These are phyloP conservation scores for Apophysomyces variabilis DNA, from an alignment of 371 early-diverging fungal genomes.

Conservation along the genomic window DNA sequence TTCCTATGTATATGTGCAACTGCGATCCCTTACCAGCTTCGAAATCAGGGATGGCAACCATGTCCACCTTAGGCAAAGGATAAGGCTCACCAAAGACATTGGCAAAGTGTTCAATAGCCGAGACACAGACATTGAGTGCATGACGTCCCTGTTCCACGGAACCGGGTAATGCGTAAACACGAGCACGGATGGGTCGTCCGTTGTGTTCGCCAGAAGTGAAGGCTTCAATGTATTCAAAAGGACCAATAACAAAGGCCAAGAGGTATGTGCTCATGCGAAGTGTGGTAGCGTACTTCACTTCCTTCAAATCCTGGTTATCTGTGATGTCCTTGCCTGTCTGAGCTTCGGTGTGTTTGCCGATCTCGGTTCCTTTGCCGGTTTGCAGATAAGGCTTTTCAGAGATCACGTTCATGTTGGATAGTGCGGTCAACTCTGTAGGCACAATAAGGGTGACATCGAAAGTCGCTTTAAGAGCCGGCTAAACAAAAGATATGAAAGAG, in stretches of 20 bases:
- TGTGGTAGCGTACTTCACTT: slow-evolving; percentile 80
- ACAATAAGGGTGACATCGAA: slow-evolving; percentile 86
- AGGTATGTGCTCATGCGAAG: slow-evolving; percentile 91
- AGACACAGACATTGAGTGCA: slow-evolving; percentile 74
- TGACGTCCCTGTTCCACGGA: slow-evolving; percentile 75
- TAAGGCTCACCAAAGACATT: slow-evolving; percentile 86
- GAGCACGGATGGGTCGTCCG: slow-evolving; percentile 64
- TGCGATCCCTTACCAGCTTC: slow-evolving; percentile 55
- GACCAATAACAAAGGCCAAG: slow-evolving; percentile 86
- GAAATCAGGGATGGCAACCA: slow-evolving; percentile 92
- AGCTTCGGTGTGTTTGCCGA: slow-evolving; percentile 30
- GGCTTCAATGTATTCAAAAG: slow-evolving; percentile 84
- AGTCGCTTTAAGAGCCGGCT: slow-evolving; percentile 88
- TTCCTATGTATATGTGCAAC: neutral
- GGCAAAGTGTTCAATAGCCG: slow-evolving; percentile 80
- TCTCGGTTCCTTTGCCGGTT: slow-evolving; percentile 32
- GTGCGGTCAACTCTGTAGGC: slow-evolving; percentile 69
- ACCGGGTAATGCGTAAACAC: slow-evolving; percentile 81
- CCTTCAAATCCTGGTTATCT: slow-evolving; percentile 43
- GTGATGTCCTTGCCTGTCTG: slow-evolving; percentile 29
- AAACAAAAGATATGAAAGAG: neutral
- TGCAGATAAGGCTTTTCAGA: slow-evolving; percentile 54
- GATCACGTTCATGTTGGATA: slow-evolving; percentile 86
- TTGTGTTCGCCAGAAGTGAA: slow-evolving; percentile 63
- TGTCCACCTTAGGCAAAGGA: slow-evolving; percentile 88